Evolutionary conservation across 1,284 basidiomycete species (phyloP).

Genomic region (Coniferiporia weirii): DNA sequence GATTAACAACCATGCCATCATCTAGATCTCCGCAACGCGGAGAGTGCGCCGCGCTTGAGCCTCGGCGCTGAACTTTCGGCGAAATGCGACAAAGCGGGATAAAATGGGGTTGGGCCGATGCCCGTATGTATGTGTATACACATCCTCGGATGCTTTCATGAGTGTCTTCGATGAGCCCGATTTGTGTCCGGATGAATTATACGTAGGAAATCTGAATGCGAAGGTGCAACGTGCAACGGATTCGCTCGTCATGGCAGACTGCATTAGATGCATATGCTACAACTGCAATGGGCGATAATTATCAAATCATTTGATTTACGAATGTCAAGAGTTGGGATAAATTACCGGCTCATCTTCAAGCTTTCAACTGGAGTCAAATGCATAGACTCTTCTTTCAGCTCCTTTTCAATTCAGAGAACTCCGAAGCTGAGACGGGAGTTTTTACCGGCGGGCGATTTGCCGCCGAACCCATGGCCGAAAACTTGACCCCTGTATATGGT

Average conservation of each 20-base stretch:
- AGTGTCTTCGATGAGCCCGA: too few species aligned
- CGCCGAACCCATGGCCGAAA: background rate
- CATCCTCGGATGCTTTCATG: background rate
- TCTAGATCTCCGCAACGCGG: background rate
- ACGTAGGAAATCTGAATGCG: background rate
- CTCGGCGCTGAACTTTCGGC: background rate
- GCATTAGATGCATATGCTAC: background rate
- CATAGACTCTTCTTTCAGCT: background rate
- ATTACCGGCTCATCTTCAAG: background rate
- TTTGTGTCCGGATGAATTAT: background rate
- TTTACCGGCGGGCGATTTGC: background rate
- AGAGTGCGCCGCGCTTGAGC: background rate
- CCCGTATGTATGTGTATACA: background rate
- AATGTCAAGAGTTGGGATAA: background rate
- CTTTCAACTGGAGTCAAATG: background rate
- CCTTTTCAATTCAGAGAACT: background rate
- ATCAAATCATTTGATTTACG: background rate
- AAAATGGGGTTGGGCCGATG: background rate
- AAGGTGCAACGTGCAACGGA: background rate
- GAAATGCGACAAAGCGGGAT: background rate
- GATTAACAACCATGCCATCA: background rate
- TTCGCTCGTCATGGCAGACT: background rate
- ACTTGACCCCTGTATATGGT: background rate
- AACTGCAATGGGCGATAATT: background rate
- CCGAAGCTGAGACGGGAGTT: background rate